phyloP scores from a whole-genome alignment of 345 rosid species.

The Sisymbrium altissimum region DNA sequence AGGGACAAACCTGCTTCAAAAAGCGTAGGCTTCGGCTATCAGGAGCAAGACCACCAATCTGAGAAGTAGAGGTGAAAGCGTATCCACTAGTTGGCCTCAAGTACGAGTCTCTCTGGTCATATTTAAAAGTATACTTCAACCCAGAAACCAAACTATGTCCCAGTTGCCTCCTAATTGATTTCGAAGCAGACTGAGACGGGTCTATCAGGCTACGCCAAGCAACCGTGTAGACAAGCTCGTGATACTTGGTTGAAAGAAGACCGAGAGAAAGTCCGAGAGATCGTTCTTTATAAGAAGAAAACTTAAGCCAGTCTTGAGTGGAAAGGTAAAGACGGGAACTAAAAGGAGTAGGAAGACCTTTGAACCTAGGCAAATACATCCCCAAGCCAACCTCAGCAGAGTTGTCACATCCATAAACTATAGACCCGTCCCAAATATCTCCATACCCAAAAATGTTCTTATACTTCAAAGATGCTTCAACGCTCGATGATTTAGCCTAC shows the following conservation, averaged over 20 bases:
- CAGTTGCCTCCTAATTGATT: conserved; percentile 76
- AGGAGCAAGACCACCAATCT: conserved; percentile 86
- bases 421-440: conserved; percentile 85
- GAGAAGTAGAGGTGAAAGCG: conserved; percentile 72
- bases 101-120: conserved; percentile 71
- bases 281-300: conserved; percentile 80
- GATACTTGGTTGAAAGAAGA: conserved; percentile 58
- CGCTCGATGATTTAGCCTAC: conserved; percentile 78
- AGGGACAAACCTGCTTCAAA: conserved; percentile 66
- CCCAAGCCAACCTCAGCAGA: conserved; percentile 84
- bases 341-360: conserved; percentile 52
- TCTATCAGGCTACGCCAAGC: conserved; percentile 78
- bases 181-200: conserved; percentile 67
- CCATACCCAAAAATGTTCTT: conserved; percentile 88
- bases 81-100: conserved; percentile 83
- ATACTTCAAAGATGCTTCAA: conserved; percentile 77
- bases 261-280: conserved; percentile 84
- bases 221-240: conserved; percentile 69
- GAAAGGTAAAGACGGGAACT: conserved; percentile 66
- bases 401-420: conserved; percentile 77
- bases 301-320: conserved; percentile 83
- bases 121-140: conserved; percentile 67
- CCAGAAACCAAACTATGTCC: conserved; percentile 80
- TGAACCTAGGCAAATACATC: conserved; percentile 69
- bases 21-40: conserved; percentile 80